These are phyloP conservation scores for Fraxinus albicans DNA, from an alignment of 305 asterid species.

Conservation along the genomic window DNA sequence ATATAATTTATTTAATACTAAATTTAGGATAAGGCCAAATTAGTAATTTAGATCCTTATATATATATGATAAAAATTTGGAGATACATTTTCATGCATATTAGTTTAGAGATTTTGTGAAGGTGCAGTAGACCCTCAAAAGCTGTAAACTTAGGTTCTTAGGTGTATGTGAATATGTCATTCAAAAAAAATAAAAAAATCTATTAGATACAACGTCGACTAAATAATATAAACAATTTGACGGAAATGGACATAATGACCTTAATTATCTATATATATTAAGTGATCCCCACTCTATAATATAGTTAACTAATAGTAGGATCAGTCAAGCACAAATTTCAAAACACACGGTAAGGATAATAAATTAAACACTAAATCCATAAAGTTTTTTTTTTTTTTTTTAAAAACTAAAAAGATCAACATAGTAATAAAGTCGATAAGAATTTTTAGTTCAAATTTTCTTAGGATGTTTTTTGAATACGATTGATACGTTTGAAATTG, in stretches of 20 bases:
- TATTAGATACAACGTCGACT: background rate
- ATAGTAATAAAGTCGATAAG: too few species aligned
- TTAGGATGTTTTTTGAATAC: too few species aligned
- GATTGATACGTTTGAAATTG: too few species aligned
- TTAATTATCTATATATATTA: background rate
- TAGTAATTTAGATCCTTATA: too few species aligned
- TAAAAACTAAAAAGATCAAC: too few species aligned
- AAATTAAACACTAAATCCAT: background rate
- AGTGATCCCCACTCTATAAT: constrained; percentile 2
- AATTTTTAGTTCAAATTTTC: too few species aligned
- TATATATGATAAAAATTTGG: too few species aligned
- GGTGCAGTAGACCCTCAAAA: too few species aligned
- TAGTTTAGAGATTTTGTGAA: background rate
- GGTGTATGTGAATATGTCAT: background rate
- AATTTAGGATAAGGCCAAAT: too few species aligned
- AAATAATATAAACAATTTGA: background rate
- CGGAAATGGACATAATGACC: background rate
- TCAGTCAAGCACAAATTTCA: background rate
- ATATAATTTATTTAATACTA: too few species aligned
- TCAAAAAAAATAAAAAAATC: too few species aligned
- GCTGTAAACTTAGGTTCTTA: background rate
- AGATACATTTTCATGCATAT: background rate
- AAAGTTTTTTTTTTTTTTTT: too few species aligned
- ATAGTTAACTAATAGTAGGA: background rate
- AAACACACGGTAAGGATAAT: background rate